Evolutionary conservation across 768 basidiomycete genomes (phyloP), one percentile per base, ranked within the genome.

Genomic region (Lactarius psammicola): DNA sequence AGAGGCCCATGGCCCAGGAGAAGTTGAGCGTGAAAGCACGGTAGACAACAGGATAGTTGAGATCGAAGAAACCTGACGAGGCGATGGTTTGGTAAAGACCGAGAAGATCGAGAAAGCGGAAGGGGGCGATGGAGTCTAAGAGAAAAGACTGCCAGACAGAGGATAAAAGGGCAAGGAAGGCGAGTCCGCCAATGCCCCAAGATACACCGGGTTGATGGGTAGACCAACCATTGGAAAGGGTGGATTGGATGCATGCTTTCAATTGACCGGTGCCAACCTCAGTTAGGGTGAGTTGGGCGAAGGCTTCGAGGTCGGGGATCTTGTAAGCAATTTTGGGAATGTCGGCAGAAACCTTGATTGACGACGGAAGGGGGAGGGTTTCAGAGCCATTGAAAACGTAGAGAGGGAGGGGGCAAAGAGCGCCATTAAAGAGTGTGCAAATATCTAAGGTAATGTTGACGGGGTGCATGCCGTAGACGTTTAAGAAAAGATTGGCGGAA

Each of bases 231-330:
- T 99, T 99, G 20, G 92, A 88, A 13, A 98, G 79, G 2, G 94
- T 95, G 20, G 94, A 86, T 75, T 95, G 94, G 9, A 99, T 83
- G 71, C 96, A 99, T 0, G 94, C 93, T 60, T 88, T 92, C 67
- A 92, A 80, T 9, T 85, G 74, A 56, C 89, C 87, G 6, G 92
- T 90, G 57, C 79, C 78, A 36, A 86, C 82, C 67, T 92, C 85
- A 2, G 79, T 84, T 46, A 96, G 81, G 6, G 87, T 83, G 61
- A 98, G 78, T 71, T 94, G 90, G 0, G 87, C 94, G 72, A 85
- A 94, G 20, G 91, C 94, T 74, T 98, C 94, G 6, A 98, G 81
- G 76, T 99, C 92, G 5, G 96, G 96, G 42, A 99, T 89, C 49
- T 80, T 78, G 75, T 87, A 99, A 0, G 92, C 94, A 59, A 96